phyloP scores from a whole-genome alignment of 2,329 filamentous ascomycete genomes.

The Hymenoscyphus albidus region DNA sequence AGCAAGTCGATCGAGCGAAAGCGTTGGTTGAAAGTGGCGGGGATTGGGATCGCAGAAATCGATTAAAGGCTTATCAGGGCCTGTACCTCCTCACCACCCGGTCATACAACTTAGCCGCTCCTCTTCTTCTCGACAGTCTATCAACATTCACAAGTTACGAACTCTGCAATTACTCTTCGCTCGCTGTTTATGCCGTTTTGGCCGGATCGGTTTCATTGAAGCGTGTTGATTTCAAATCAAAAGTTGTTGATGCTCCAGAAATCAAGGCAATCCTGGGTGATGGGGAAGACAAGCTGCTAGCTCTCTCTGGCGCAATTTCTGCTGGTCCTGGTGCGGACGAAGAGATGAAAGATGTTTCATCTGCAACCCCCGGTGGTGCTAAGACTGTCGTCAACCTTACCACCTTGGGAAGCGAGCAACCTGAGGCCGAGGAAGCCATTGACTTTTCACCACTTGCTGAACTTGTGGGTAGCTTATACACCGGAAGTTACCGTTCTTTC shows the following conservation, averaged over 20 bases:
- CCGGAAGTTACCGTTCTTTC: conserved; percentile 89
- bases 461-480: conserved; percentile 88
- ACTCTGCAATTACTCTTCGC: conserved; percentile 90
- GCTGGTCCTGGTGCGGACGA: conserved; percentile 79
- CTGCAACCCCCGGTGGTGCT: conserved; percentile 48
- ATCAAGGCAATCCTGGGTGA: conserved; percentile 96
- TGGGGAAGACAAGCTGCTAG: conserved; percentile 80
- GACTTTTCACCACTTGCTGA: conserved; percentile 87
- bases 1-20: conserved; percentile 86
- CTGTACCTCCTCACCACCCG: conserved; percentile 89
- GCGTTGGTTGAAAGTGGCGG: conserved; percentile 89
- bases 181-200: conserved; percentile 93
- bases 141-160: conserved; percentile 99
- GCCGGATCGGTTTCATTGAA: conserved; percentile 92
- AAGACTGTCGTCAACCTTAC: conserved; percentile 84
- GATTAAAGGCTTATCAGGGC: conserved; percentile 97
- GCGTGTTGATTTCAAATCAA: conserved; percentile 97
- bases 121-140: conserved; percentile 90
- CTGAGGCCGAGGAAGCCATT: conserved; percentile 74
- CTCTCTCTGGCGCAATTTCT: conserved; percentile 74
- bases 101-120: conserved; percentile 84
- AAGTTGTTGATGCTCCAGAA: conserved; percentile 96
- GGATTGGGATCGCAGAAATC: conserved; percentile 97
- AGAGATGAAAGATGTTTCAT: conserved; percentile 62
- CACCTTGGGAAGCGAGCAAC: conserved; percentile 69